phyloP scores from a whole-genome alignment of 768 basidiomycete genomes.

The Amylocystis lapponica region DNA sequence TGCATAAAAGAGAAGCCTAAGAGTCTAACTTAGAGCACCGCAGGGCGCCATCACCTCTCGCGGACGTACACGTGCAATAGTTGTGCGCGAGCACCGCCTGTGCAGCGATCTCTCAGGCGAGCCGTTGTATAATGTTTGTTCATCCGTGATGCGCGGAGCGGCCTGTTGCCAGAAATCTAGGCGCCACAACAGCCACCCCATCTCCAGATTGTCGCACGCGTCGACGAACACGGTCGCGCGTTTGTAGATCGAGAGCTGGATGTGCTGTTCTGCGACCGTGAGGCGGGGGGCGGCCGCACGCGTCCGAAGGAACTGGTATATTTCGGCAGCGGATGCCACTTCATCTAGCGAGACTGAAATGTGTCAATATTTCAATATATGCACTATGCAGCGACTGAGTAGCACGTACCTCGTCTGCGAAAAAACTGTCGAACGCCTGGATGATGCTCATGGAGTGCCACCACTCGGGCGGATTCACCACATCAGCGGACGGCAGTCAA shows the following conservation, averaged over 20 bases:
- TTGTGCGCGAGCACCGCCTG: too few relatives aligned
- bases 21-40: too few relatives aligned
- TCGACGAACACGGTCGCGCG: slow-evolving; percentile 94
- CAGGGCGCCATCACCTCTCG: too few relatives aligned
- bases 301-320: slow-evolving; percentile 74
- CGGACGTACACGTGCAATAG: too few relatives aligned
- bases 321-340: slow-evolving; percentile 84
- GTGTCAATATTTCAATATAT: not conserved
- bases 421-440: slow-evolving; percentile 81
- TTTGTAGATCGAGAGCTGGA: slow-evolving; percentile 85
- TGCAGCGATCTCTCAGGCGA: too few relatives aligned
- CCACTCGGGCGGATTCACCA: slow-evolving; percentile 88
- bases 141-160: too few relatives aligned
- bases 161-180: too few relatives aligned
- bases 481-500: slow-evolving; percentile 81
- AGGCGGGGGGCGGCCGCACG: slow-evolving; percentile 64
- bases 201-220: slow-evolving; percentile 89
- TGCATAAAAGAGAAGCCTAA: too few relatives aligned
- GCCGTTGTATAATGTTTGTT: too few relatives aligned
- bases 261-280: slow-evolving; percentile 75
- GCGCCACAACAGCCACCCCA: slow-evolving; percentile 76
- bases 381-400: too few relatives aligned
- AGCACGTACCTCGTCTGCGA: slow-evolving; percentile 79
- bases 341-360: slow-evolving; percentile 44
- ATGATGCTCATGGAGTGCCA: slow-evolving; percentile 92